Base-by-base conservation (phyloP, 805 yeast genomes). In the Scheffersomyces spartinae region DNA sequence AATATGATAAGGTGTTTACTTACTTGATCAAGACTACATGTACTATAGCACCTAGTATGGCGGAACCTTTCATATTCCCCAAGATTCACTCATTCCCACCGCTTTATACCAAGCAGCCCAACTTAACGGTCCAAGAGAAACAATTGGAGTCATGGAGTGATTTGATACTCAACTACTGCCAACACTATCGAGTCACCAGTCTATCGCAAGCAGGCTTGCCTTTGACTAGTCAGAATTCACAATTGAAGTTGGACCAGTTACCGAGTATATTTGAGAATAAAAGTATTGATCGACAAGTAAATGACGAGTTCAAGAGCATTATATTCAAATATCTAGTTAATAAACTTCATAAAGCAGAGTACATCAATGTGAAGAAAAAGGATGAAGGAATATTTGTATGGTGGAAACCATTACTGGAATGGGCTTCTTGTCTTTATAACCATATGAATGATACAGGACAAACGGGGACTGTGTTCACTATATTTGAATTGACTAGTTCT, bases 21-120 rank as follows among this genome's bases (percentile, higher is more conserved):
- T n/a, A n/a, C n/a, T n/a, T n/a, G n/a, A n/a, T n/a, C n/a, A n/a
- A n/a, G n/a, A n/a, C n/a, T n/a, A n/a, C n/a, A n/a, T n/a, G n/a
- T n/a, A n/a, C n/a, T n/a, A n/a, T n/a, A n/a, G n/a, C n/a, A n/a
- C n/a, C n/a, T n/a, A n/a, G n/a, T n/a, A n/a, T n/a, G n/a, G n/a
- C n/a, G n/a, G n/a, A n/a, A n/a, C n/a, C n/a, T n/a, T n/a, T n/a
- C n/a, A n/a, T n/a, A 26, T 61, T 57, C 37, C 65, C 67, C n/a
- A 54, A 55, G 31, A 56, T 61, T 25, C 58, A 60, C 38, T 39
- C 57, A 10, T 88, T 85, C 49, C 96, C 96, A 5, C 98, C 98
- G 0, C 71, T 88, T 38, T 88, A 74, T 55, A 91, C 97, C 6
- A 65, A 72, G 33, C 98, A 88, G 52, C 85, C 91, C 13, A 86